Evolutionary conservation across 1,284 basidiomycete species (phyloP).

Genomic region (Omphalotus olearius): DNA sequence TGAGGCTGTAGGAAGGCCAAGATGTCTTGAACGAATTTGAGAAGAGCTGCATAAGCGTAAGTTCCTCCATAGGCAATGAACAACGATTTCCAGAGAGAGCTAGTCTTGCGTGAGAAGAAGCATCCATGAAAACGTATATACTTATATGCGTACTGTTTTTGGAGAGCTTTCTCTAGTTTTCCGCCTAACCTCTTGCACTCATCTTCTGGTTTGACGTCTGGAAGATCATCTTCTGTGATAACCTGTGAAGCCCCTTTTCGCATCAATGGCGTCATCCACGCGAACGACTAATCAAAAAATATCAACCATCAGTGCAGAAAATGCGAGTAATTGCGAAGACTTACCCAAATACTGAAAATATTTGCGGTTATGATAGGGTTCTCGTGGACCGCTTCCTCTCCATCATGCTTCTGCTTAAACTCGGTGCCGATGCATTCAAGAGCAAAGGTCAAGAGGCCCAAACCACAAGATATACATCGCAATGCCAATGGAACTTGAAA

Average conservation of each 20-base stretch:
- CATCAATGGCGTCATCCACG: slow-evolving; percentile 80
- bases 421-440: slow-evolving; percentile 78
- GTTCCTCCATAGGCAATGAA: slow-evolving; percentile 77
- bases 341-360: slow-evolving; percentile 69
- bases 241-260: slow-evolving; percentile 56
- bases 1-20: slow-evolving; percentile 89
- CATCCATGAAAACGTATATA: not conserved
- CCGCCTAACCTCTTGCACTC: slow-evolving; percentile 70
- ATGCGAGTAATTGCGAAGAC: slow-evolving; percentile 11
- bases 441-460: slow-evolving; percentile 57
- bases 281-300: slow-evolving; percentile 45
- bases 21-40: slow-evolving; percentile 79
- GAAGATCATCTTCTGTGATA: slow-evolving; percentile 78
- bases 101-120: slow-evolving; percentile 17
- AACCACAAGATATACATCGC: slow-evolving; percentile 40
- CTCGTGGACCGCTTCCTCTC: slow-evolving; percentile 48
- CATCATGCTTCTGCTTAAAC: slow-evolving; percentile 32
- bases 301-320: not conserved
- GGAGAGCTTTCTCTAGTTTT: slow-evolving; percentile 56
- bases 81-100: slow-evolving; percentile 70
- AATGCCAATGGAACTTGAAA: slow-evolving; percentile 38
- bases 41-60: slow-evolving; percentile 60
- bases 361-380: slow-evolving; percentile 81
- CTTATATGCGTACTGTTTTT: slow-evolving; percentile 47
- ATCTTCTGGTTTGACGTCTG: slow-evolving; percentile 62